Evolutionary conservation across 83 land plant species (phyloP).

Genomic region (Diphasiastrum complanatum): DNA sequence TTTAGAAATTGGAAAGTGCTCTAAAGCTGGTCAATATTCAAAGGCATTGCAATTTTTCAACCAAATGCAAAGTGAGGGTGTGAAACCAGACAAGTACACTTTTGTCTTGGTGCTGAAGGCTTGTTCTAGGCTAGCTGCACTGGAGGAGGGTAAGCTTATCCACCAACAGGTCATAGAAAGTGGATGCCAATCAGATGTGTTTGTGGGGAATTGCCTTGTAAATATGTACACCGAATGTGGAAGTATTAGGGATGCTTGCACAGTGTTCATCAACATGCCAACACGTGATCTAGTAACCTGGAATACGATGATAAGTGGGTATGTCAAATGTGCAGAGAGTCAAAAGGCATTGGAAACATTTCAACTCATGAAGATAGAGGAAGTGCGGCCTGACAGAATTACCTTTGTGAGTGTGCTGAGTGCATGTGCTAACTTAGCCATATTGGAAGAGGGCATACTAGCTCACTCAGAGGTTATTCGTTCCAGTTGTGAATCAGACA

Average conservation of each 20-base stretch:
- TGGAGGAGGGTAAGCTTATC: conserved; percentile 28
- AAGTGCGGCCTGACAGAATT: conserved; percentile 23
- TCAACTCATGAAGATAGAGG: conserved; percentile 17
- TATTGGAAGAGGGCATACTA: not conserved
- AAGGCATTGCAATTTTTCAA: conserved; percentile 18
- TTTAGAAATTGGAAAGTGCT: too few species aligned
- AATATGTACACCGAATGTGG: conserved; percentile 48
- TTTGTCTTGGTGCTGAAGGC: conserved; percentile 26
- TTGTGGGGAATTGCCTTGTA: conserved; percentile 28
- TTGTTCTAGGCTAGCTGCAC: conserved; percentile 21
- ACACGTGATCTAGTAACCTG: conserved; percentile 33
- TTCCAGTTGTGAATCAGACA: not conserved
- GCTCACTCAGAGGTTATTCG: conserved; percentile 4
- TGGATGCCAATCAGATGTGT: conserved; percentile 15
- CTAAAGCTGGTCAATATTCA: too few species aligned
- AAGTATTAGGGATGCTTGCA: conserved; percentile 25
- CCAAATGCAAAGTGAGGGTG: conserved; percentile 18
- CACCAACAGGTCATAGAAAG: conserved; percentile 22
- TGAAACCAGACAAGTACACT: conserved; percentile 25
- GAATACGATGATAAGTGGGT: conserved; percentile 43
- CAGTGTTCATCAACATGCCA: conserved; percentile 27
- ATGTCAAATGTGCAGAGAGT: conserved; percentile 17
- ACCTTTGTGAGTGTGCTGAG: conserved; percentile 24
- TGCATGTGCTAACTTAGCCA: conserved; percentile 11
- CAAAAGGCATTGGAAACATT: conserved; percentile 31